These are phyloP conservation scores for Pichia norvegensis DNA, from an alignment of 1,139 yeast genomes.

Conservation along the genomic window DNA sequence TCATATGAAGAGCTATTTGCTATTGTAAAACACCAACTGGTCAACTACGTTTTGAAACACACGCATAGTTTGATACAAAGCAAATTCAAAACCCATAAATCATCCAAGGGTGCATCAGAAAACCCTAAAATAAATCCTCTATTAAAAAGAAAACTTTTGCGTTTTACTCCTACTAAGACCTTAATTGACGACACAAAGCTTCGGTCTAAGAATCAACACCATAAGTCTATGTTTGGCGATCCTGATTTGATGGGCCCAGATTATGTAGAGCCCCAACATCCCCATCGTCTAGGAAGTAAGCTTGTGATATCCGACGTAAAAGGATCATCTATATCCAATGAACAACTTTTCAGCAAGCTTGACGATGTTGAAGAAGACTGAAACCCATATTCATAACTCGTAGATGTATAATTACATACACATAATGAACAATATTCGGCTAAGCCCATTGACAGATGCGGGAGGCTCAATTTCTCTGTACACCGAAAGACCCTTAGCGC, in stretches of 20 bases:
- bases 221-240: background rate
- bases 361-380: background rate
- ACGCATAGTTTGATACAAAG: slow-evolving; percentile 77
- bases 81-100: slow-evolving; percentile 30
- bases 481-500: no score
- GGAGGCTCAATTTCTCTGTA: no score
- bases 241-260: background rate
- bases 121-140: slow-evolving; percentile 10
- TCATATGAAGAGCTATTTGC: slow-evolving; percentile 65
- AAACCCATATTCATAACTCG: no score
- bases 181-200: background rate
- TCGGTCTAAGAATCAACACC: background rate
- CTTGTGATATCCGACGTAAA: background rate
- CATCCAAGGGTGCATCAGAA: slow-evolving; percentile 10
- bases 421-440: no score
- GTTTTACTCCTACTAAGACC: background rate
- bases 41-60: slow-evolving; percentile 61
- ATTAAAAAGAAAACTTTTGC: slow-evolving; percentile 4
- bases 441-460: no score
- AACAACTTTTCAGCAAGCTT: background rate
- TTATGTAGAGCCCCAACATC: background rate
- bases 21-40: slow-evolving; percentile 58
- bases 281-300: background rate
- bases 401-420: no score
- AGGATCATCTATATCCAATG: background rate